Evolutionary conservation across 192 early-diverging fungal genomes (phyloP).

Genomic region (Cetraspora pellucida): DNA sequence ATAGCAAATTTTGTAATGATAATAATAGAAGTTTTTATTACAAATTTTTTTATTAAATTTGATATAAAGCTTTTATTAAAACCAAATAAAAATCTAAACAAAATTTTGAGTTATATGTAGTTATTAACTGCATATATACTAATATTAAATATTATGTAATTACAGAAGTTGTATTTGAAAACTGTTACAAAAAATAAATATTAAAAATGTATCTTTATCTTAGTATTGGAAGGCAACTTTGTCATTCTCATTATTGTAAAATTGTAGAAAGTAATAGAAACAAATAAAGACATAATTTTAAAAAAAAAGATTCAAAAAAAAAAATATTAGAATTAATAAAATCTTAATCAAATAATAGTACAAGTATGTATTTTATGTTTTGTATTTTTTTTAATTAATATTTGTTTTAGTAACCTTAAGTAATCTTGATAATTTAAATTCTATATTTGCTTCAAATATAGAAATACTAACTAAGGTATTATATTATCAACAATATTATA

Average conservation of each 20-base stretch:
- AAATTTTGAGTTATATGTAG: background rate
- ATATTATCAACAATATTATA: background rate
- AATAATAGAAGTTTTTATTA: too few relatives aligned
- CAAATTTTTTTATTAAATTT: too few relatives aligned
- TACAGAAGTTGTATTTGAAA: background rate
- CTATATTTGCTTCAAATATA: background rate
- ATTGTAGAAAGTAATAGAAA: too few relatives aligned
- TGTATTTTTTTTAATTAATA: too few relatives aligned
- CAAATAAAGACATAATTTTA: too few relatives aligned
- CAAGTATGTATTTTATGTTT: background rate
- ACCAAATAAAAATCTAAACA: background rate
- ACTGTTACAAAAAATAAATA: background rate
- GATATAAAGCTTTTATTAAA: too few relatives aligned
- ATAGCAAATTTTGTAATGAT: too few relatives aligned
- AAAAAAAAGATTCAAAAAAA: too few relatives aligned
- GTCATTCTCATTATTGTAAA: too few relatives aligned
- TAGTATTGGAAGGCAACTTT: too few relatives aligned
- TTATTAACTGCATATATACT: background rate
- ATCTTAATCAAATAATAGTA: background rate
- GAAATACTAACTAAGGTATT: background rate
- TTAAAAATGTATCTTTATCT: background rate
- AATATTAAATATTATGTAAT: background rate
- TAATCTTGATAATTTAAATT: background rate
- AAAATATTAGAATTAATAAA: background rate
- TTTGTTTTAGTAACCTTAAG: background rate